These are phyloP conservation scores for Taiozyma sp. DNA, from an alignment of 1,139 yeast genomes.

Conservation along the genomic window DNA sequence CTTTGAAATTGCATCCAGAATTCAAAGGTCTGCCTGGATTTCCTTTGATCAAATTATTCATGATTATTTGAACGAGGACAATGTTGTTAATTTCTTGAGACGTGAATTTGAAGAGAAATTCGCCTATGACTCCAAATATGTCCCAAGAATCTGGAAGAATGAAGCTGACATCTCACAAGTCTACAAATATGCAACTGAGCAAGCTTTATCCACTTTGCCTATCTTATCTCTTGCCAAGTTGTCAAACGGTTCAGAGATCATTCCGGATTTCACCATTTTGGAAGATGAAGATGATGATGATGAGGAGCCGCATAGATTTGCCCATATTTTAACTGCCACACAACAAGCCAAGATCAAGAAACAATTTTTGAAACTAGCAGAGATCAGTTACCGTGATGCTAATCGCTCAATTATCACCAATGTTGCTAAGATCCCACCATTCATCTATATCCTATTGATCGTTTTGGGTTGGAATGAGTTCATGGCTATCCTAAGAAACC, in stretches of 20 bases:
- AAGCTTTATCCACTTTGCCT: slow-evolving; percentile 55
- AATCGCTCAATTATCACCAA: slow-evolving; percentile 68
- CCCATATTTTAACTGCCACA: slow-evolving; percentile 50
- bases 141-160: slow-evolving; percentile 79
- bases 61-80: slow-evolving; percentile 56
- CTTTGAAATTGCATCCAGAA: slow-evolving; percentile 32
- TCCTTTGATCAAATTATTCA: slow-evolving; percentile 52
- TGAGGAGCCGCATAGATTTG: slow-evolving; percentile 42
- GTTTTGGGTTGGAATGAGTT: slow-evolving; percentile 96
- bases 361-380: slow-evolving; percentile 72
- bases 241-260: slow-evolving; percentile 45
- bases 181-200: slow-evolving; percentile 52
- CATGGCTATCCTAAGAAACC: slow-evolving; percentile 81
- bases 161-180: slow-evolving; percentile 65
- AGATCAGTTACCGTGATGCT: slow-evolving; percentile 79
- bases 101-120: slow-evolving; percentile 77
- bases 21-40: slow-evolving; percentile 60
- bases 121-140: slow-evolving; percentile 75
- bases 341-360: slow-evolving; percentile 54
- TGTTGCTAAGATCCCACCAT: slow-evolving; percentile 76
- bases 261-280: slow-evolving; percentile 48
- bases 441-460: slow-evolving; percentile 64
- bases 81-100: slow-evolving; percentile 49
- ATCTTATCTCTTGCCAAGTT: slow-evolving; percentile 52
- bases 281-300: slow-evolving; percentile 35